These are phyloP conservation scores for Circinella umbellata DNA, from an alignment of 371 early-diverging fungal species.

Conservation along the genomic window DNA sequence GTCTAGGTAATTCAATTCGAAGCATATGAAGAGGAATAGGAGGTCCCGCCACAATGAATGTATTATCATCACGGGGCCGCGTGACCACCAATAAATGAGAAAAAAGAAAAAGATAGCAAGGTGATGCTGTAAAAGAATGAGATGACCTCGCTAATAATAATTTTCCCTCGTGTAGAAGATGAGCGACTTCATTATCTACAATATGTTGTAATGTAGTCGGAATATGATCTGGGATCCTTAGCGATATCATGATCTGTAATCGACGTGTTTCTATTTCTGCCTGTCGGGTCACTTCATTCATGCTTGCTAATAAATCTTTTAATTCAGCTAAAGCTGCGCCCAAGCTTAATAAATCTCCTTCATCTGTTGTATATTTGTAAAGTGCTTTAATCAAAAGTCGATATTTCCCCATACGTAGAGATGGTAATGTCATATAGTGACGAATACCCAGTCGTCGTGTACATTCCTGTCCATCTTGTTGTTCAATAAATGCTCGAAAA, in stretches of 20 bases:
- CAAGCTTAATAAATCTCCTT: conserved; percentile 32
- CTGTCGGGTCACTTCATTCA: conserved; percentile 35
- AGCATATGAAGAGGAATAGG: conserved; percentile 39
- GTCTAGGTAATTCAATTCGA: conserved; percentile 10
- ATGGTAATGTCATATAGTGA: conserved; percentile 41
- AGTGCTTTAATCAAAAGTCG: conserved; percentile 37
- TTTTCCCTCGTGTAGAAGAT: conserved; percentile 30
- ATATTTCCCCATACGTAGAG: conserved; percentile 39
- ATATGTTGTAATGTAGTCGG: conserved; percentile 15
- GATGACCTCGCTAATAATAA: conserved; percentile 30
- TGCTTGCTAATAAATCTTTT: conserved; percentile 29
- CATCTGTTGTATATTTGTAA: conserved; percentile 34
- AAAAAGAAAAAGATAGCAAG: conserved; percentile 42
- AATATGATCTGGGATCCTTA: conserved; percentile 22
- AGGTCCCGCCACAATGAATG: conserved; percentile 18
- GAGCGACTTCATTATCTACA: conserved; percentile 20
- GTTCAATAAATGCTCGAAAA: conserved; percentile 26
- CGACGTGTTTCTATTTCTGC: conserved; percentile 29
- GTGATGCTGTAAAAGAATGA: conserved; percentile 27
- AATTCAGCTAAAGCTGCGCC: conserved; percentile 30
- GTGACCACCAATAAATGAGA: conserved; percentile 40
- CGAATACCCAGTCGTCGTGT: conserved; percentile 37
- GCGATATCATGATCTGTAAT: conserved; percentile 27
- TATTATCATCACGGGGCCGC: conserved; percentile 27
- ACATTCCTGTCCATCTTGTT: conserved; percentile 24